Evolutionary conservation across 2,329 filamentous ascomycete species (phyloP).

Genomic region (Juglanconis oblonga): DNA sequence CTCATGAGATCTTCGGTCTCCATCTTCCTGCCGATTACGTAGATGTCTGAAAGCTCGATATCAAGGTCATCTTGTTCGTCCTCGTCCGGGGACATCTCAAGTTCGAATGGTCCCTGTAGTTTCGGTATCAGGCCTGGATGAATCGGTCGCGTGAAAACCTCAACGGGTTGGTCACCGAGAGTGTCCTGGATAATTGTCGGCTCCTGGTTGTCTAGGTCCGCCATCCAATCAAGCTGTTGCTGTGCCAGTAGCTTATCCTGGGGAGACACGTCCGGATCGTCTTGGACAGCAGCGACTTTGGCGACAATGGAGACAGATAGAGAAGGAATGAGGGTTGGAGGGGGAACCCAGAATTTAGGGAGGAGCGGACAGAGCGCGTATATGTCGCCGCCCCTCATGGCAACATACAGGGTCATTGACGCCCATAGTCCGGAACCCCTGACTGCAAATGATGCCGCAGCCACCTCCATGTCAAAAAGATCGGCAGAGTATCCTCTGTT

Average conservation of each 20-base stretch:
- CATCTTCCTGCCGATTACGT: slow-evolving; percentile 60
- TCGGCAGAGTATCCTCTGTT: slow-evolving; percentile 86
- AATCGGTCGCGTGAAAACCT: slow-evolving; percentile 56
- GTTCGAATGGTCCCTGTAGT: slow-evolving; percentile 60
- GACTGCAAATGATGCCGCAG: slow-evolving; percentile 75
- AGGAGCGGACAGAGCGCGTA: slow-evolving; percentile 91
- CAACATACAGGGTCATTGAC: slow-evolving; percentile 93
- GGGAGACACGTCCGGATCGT: slow-evolving; percentile 52
- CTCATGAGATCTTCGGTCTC: slow-evolving; percentile 59
- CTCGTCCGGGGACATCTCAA: slow-evolving; percentile 51
- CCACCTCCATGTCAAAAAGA: slow-evolving; percentile 89
- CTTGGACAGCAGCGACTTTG: slow-evolving; percentile 62
- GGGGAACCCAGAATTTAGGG: slow-evolving; percentile 80
- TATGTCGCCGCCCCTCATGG: slow-evolving; percentile 90
- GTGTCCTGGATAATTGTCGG: slow-evolving; percentile 51
- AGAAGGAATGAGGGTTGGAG: slow-evolving; percentile 73
- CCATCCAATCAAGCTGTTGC: slow-evolving; percentile 67
- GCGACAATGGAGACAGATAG: slow-evolving; percentile 80
- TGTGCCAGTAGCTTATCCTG: slow-evolving; percentile 56
- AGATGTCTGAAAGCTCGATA: slow-evolving; percentile 57
- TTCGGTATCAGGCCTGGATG: slow-evolving; percentile 57
- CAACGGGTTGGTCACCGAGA: slow-evolving; percentile 46
- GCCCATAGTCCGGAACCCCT: slow-evolving; percentile 79
- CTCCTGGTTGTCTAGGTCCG: slow-evolving; percentile 62
- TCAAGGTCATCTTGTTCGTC: slow-evolving; percentile 56